Conservation (phyloP, 1,284 basidiomycete genomes). For the Leccinum holopus region DNA sequence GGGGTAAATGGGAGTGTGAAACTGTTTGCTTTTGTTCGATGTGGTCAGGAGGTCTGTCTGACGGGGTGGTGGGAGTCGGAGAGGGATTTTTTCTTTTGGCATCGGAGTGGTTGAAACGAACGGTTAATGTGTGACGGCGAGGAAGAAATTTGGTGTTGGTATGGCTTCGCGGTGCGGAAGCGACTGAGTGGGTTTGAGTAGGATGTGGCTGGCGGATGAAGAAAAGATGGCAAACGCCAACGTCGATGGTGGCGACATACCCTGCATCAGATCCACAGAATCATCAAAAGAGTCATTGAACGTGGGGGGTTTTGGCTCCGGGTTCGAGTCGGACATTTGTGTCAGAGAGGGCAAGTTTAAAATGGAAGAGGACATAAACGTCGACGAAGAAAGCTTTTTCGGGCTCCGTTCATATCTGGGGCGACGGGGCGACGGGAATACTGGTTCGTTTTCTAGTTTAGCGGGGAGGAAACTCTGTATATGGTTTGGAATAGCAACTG, state of each 20-base stretch:
- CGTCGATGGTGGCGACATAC: conserved; percentile 85
- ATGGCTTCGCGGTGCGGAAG: too few species aligned
- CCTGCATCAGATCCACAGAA: conserved; percentile 43
- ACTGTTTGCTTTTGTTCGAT: too few species aligned
- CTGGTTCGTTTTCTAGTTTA: conserved; percentile 57
- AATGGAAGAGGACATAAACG: conserved; percentile 32
- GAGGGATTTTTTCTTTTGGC: too few species aligned
- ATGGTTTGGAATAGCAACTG: conserved; percentile 53
- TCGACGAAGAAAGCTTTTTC: conserved; percentile 35
- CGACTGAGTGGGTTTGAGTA: too few species aligned
- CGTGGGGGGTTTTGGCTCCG: conserved; percentile 37
- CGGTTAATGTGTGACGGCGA: too few species aligned
- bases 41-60: too few species aligned
- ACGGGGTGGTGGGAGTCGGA: too few species aligned
- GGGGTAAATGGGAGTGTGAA: too few species aligned
- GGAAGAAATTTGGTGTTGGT: too few species aligned
- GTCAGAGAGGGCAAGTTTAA: conserved; percentile 28
- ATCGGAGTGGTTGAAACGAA: too few species aligned
- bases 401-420: conserved; percentile 34
- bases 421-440: conserved; percentile 42
- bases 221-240: conserved; percentile 87
- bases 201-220: too few species aligned
- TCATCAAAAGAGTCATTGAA: conserved; percentile 63
- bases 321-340: conserved; percentile 27
- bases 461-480: conserved; percentile 63